phyloP scores from a whole-genome alignment of 805 yeast species.

The Schwanniomyces pseudopolymorphus region DNA sequence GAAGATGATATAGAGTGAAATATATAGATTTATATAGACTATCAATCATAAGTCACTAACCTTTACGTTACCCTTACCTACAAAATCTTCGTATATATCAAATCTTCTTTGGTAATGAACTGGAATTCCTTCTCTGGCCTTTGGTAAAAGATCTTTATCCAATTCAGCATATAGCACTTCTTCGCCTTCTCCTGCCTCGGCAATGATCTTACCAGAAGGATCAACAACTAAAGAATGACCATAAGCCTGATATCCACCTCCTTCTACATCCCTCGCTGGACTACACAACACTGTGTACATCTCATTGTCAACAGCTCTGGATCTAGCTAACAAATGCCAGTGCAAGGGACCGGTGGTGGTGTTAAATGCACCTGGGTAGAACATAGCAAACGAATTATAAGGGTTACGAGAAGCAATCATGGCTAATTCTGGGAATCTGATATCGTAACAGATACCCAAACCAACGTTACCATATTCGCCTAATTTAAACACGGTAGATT shows the following conservation, averaged over 20 bases:
- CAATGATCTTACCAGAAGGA: constrained; percentile 40
- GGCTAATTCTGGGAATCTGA: constrained; percentile 79
- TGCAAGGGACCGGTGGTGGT: constrained; percentile 83
- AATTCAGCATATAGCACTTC: constrained; percentile 43
- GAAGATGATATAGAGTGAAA: constrained; percentile 26
- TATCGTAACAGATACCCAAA: constrained; percentile 81
- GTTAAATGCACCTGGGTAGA: constrained; percentile 83
- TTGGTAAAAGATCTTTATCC: constrained; percentile 38
- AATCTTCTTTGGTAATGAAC: constrained; percentile 44
- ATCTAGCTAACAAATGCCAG: constrained; percentile 74
- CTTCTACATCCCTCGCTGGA: constrained; percentile 75
- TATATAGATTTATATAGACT: constrained; percentile 2
- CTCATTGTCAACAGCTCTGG: constrained; percentile 77
- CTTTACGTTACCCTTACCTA: constrained; percentile 25
- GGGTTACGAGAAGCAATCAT: constrained; percentile 59
- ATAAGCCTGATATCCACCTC: constrained; percentile 44
- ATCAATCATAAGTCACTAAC: constrained; percentile 24
- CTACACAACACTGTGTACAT: constrained; percentile 76
- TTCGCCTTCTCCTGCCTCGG: constrained; percentile 48
- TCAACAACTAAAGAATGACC: constrained; percentile 47
- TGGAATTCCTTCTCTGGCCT: constrained; percentile 41
- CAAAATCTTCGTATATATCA: constrained; percentile 41
- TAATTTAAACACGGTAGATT: constrained; percentile 73
- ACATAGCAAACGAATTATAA: constrained; percentile 70
- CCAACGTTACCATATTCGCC: constrained; percentile 73